These are phyloP conservation scores for Chytridium lagenaria DNA, from an alignment of 371 early-diverging fungal species.

Conservation along the genomic window DNA sequence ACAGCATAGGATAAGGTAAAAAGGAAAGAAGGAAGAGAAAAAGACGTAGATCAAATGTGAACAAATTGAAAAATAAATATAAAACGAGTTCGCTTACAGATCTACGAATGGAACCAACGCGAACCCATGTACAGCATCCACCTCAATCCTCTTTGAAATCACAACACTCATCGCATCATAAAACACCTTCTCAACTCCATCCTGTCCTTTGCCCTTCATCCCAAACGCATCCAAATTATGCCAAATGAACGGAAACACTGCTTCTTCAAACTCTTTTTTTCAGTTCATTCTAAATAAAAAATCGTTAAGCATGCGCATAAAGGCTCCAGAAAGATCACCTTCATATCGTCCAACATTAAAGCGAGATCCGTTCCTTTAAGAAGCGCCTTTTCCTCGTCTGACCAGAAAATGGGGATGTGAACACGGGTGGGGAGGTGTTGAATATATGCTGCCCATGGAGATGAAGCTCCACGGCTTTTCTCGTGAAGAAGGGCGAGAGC, in stretches of 20 bases:
- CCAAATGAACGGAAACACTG: neutral
- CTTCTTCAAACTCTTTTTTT: neutral
- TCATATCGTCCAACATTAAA: neutral
- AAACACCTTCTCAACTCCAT: neutral
- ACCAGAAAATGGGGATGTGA: slow-evolving; percentile 1
- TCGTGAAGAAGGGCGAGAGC: slow-evolving; percentile 1
- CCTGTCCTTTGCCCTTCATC: neutral
- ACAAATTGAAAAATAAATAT: too few relatives aligned
- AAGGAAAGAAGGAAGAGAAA: too few relatives aligned
- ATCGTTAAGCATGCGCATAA: neutral
- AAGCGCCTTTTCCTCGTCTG: neutral
- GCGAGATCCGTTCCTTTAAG: slow-evolving; percentile 1
- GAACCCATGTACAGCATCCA: neutral
- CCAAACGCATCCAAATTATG: neutral
- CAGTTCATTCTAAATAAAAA: neutral
- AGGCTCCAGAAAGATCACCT: neutral
- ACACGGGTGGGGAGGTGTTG: neutral
- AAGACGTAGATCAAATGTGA: too few relatives aligned
- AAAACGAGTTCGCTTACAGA: neutral
- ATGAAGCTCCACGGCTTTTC: neutral
- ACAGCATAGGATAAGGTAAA: too few relatives aligned
- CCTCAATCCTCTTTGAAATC: neutral
- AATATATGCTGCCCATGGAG: neutral
- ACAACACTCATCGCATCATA: neutral
- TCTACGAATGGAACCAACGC: neutral